phyloP scores from a whole-genome alignment of 108 stramenopile species.

The Asterionellopsis glacialis region DNA sequence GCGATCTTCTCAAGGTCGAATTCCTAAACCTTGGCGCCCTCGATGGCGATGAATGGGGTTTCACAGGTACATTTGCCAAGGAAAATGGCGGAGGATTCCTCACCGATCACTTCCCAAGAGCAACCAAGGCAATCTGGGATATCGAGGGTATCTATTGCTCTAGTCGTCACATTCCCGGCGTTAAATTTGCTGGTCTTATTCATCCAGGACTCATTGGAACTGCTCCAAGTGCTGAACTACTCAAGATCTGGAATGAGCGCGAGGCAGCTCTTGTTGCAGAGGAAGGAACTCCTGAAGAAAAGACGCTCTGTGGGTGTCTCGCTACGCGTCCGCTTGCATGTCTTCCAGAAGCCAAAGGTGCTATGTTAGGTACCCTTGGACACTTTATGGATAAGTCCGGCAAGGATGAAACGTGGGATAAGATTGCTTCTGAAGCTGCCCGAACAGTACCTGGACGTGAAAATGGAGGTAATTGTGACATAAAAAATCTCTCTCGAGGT shows the following conservation, averaged over 20 bases:
- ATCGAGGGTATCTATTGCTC: constrained; percentile 62
- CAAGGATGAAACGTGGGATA: constrained; percentile 38
- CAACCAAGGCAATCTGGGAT: constrained; percentile 65
- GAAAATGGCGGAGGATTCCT: constrained; percentile 71
- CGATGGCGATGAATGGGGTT: constrained; percentile 69
- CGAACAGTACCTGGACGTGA: constrained; percentile 33
- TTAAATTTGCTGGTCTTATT: constrained; percentile 45
- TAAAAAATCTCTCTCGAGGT: constrained; percentile 57
- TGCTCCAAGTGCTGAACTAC: constrained; percentile 44
- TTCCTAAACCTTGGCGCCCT: constrained; percentile 51
- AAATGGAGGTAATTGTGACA: constrained; percentile 74
- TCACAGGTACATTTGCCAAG: constrained; percentile 63
- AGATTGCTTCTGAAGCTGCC: constrained; percentile 40
- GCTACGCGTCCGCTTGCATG: constrained; percentile 61
- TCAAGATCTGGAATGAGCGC: constrained; percentile 68
- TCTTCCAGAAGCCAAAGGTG: constrained; percentile 57
- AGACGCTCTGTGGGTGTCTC: constrained; percentile 54
- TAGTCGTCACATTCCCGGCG: constrained; percentile 47
- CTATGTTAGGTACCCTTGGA: constrained; percentile 59
- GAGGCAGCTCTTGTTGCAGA: constrained; percentile 46
- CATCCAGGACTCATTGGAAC: constrained; percentile 70
- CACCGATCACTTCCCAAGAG: constrained; percentile 56
- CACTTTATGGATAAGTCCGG: constrained; percentile 42
- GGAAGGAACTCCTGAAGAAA: constrained; percentile 49
- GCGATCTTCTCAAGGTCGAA: constrained; percentile 64